phyloP scores from a whole-genome alignment of 1,284 basidiomycete species.

The Microbotryum intermedium region DNA sequence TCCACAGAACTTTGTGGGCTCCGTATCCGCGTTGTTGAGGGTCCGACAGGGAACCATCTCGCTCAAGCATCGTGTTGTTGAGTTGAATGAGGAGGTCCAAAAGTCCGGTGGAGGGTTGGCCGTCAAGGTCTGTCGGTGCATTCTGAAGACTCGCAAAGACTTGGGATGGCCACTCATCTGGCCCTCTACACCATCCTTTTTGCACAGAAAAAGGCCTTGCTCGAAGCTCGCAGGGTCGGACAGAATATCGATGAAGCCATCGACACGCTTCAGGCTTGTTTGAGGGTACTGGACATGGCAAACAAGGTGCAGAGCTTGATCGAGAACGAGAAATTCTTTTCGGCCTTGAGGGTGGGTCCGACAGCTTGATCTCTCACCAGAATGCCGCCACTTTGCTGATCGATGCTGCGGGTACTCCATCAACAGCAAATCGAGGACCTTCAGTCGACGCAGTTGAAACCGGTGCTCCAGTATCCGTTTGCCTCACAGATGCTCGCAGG shows the following conservation, averaged over 20 bases:
- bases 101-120: constrained; percentile 70
- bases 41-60: constrained; percentile 64
- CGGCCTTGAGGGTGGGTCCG: constrained; percentile 76
- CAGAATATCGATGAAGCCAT: constrained; percentile 93
- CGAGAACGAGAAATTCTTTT: constrained; percentile 77
- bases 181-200: background rate
- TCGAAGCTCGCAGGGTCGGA: constrained; percentile 85
- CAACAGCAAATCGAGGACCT: constrained; percentile 84
- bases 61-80: constrained; percentile 48
- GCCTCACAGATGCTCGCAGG: constrained; percentile 86
- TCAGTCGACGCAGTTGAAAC: constrained; percentile 78
- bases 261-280: constrained; percentile 82
- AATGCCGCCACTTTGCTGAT: background rate
- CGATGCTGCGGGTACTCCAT: background rate
- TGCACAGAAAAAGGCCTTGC: constrained; percentile 66
- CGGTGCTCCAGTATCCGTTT: constrained; percentile 84
- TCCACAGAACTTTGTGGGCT: constrained; percentile 76
- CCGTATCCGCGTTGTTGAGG: constrained; percentile 87
- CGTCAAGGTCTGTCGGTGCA: constrained; percentile 51
- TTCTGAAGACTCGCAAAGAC: background rate
- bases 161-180: background rate
- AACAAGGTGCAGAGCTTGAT: constrained; percentile 89
- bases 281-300: constrained; percentile 89
- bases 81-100: constrained; percentile 51
- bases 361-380: constrained; percentile 21